phyloP scores from a whole-genome alignment of 2,329 filamentous ascomycete species.

The Paraphoma chrysanthemicola region DNA sequence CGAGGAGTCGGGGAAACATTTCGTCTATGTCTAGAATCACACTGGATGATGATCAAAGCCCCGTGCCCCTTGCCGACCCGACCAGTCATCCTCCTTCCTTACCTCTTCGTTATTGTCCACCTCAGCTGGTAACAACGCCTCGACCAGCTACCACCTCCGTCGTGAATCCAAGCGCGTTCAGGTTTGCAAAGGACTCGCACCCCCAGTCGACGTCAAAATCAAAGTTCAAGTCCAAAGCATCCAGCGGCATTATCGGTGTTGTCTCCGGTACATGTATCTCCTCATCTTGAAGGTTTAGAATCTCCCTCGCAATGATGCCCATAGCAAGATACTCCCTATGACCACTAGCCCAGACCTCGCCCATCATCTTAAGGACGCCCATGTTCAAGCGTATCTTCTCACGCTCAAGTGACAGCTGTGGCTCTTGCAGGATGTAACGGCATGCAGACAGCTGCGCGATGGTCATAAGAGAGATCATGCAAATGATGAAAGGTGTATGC shows the following conservation, averaged over 20 bases:
- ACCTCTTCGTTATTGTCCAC: no score
- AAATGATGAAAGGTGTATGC: conserved; percentile 37
- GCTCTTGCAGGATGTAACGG: conserved; percentile 27
- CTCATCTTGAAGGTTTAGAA: conserved; percentile 20
- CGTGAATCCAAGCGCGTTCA: background rate
- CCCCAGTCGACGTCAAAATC: conserved; percentile 22
- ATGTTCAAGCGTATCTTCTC: conserved; percentile 35
- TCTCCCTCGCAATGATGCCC: conserved; percentile 26
- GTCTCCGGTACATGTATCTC: conserved; percentile 17
- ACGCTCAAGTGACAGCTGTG: conserved; percentile 21
- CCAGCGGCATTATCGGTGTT: conserved; percentile 8
- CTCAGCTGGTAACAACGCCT: no score
- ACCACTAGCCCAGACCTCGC: conserved; percentile 27
- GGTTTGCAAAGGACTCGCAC: conserved; percentile 12
- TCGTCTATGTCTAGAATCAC: no score
- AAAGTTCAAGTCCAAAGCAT: conserved; percentile 19
- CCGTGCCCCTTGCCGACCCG: no score
- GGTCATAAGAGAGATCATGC: conserved; percentile 35
- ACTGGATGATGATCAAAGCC: no score
- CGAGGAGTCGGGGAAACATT: no score
- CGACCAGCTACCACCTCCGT: conserved; percentile 27
- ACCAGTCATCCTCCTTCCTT: no score
- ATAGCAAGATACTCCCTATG: conserved; percentile 22
- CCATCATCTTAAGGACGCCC: conserved; percentile 29
- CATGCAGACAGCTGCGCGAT: conserved; percentile 35